Base-by-base conservation (phyloP, 139 green algal genomes). In the Limnomonas spitsbergensis region DNA sequence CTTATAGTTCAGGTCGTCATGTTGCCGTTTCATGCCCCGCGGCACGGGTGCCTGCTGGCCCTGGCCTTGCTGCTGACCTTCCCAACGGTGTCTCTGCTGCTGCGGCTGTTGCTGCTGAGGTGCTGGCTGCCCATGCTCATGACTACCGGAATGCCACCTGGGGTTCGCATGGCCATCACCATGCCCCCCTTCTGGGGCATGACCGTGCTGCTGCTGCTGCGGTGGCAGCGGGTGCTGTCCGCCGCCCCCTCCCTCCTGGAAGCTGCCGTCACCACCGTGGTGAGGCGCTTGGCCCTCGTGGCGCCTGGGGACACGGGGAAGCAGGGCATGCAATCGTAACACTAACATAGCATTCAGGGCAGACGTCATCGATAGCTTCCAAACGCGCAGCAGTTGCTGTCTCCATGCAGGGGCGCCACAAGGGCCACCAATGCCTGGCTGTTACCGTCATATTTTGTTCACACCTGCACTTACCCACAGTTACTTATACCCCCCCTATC, bases 111-210 rank as follows among this genome's bases (percentile, higher is more conserved):
- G 47, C 14, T 61, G 14, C 20, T 61, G 47, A 61, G 47, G 47
- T 61, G 47, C 47, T 61, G 47, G 47, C 47, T 61, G 47, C 47
- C 47, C 47, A 61, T 61, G 47, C 47, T 61, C 47, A 20, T 61
- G 47, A 20, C 47, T 61, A 20, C 47, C 47, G 14, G 47, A 61
- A 20, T 61, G 47, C 47, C 47, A 61, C 47, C 47, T 61, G 14
- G 47, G 47, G 47, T 61, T 61, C 20, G 47, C 20, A 61, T 61
- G 47, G 47, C 47, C 20, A 20, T 61, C 47, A 29, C 47, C 47
- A 61, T 61, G 47, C 20, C 47, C 47, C 47, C 47, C 14, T 14
- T 20, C 20, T 61, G 47, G 47, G 20, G 47, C 47, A 61, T 61
- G 47, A 14, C 47, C 20, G 14, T 61, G 14, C 20, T 61, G 47